Evolutionary conservation across 2,329 filamentous ascomycete genomes (phyloP), one percentile per base, ranked within the genome.

Genomic region (Aspergillus fumigatiaffinis): DNA sequence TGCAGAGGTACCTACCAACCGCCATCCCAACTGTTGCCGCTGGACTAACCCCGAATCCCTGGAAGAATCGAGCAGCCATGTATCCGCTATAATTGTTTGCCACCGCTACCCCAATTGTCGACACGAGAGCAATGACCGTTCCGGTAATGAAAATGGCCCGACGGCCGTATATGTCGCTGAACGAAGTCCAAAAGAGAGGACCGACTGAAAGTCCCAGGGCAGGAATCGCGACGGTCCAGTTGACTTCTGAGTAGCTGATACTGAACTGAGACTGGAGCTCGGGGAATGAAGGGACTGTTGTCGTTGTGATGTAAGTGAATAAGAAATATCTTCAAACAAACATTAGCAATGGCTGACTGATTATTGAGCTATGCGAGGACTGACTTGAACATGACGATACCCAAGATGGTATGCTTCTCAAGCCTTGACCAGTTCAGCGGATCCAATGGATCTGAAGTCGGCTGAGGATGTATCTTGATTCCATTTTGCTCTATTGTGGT

Each of bases 221-320:
- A 0, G 80, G 79, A 48, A 84, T 73, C 17, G 81, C 82, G 52
- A 84, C 78, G 0, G 80, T 83, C 80, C 80, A 83, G 67, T 82
- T 83, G 23, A 80, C 75, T 57, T 82, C 75, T 1, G 76, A 74
- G 56, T 79, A 77, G 29, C 65, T 73, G 59, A 80, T 75, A 48
- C 64, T 54, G 63, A 79, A 83, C 53, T 79, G 71, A 2, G 74
- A 69, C 63, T 84, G 77, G 23, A 84, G 74, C 23, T 76, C 70
- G 0, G 76, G 68, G 59, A 83, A 84, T 0, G 81, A 82, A 2
- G 82, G 81, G 1, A 84, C 79, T 0, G 81, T 82, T 0, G 79
- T 82, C 1, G 82, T 84, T 0, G 82, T 84, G 58, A 84, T 76
- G 69, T 84, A 85, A 17, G 82, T 84, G 71, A 84, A 83, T 60